phyloP scores from a whole-genome alignment of 1,284 basidiomycete species.

The Heterobasidion occidentale region DNA sequence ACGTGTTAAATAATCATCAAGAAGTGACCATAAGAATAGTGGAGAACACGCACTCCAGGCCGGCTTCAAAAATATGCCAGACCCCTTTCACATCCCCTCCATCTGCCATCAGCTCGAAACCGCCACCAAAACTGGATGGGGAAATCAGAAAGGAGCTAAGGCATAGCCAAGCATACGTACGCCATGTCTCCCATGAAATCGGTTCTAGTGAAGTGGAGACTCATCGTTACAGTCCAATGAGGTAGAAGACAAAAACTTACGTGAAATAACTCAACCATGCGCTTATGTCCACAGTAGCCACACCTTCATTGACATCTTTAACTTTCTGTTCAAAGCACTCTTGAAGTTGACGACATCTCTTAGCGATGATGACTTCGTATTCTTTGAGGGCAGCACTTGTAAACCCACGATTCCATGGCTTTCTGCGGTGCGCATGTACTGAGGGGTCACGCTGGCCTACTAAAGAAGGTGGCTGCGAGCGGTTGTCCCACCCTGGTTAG shows the following conservation, averaged over 20 bases:
- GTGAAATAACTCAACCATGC: slow-evolving; percentile 14
- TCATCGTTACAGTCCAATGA: not conserved
- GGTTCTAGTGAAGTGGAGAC: slow-evolving; percentile 3
- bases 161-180: not conserved
- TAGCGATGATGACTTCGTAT: slow-evolving; percentile 8
- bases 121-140: slow-evolving; percentile 10
- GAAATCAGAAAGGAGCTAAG: not conserved
- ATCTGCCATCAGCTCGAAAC: slow-evolving; percentile 11
- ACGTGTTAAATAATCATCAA: not conserved
- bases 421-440: slow-evolving; percentile 8
- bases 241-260: slow-evolving; percentile 1
- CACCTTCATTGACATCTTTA: not conserved
- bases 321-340: not conserved
- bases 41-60: slow-evolving; percentile 2
- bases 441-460: slow-evolving; percentile 4
- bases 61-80: slow-evolving; percentile 4
- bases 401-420: slow-evolving; percentile 14
- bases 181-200: slow-evolving; percentile 16
- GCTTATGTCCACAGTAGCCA: not conserved
- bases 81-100: slow-evolving; percentile 7
- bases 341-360: not conserved
- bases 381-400: slow-evolving; percentile 10
- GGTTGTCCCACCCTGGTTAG: not conserved
- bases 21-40: not conserved
- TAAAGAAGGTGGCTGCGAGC: slow-evolving; percentile 1